A percentile compares a stretch with the other conserved stretches of the same genome.
Conservation (phyloP, 805 yeast genomes). For the Kluyveromyces nonfermentans region DNA sequence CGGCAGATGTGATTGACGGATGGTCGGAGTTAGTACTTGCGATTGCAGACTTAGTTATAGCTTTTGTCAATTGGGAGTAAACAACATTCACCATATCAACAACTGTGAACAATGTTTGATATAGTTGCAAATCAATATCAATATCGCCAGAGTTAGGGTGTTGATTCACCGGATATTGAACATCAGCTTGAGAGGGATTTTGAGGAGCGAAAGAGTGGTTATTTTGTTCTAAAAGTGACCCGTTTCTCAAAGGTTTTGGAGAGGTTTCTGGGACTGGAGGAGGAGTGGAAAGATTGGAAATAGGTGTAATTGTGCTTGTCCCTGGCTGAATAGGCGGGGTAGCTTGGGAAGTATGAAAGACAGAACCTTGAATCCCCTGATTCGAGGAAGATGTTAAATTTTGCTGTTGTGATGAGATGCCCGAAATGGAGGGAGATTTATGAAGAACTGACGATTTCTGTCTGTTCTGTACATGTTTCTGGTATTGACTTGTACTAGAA, state of each 20-base stretch:
- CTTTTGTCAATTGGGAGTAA: slow-evolving; percentile 60
- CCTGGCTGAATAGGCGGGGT: neutral
- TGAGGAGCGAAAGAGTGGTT: neutral
- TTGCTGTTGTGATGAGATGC: neutral
- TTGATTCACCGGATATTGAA: neutral
- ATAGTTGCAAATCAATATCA: slow-evolving; percentile 58
- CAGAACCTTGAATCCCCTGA: neutral
- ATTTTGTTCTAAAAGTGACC: neutral
- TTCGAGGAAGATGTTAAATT: neutral
- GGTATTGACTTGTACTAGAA: neutral
- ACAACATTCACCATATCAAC: slow-evolving; percentile 67
- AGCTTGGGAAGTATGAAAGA: neutral
- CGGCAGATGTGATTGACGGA: slow-evolving; percentile 22
- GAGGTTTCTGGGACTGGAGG: slow-evolving; percentile 8
- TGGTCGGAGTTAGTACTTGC: slow-evolving; percentile 34
- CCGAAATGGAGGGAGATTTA: neutral
- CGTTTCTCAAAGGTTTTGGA: neutral
- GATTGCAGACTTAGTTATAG: slow-evolving; percentile 55
- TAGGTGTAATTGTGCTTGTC: neutral
- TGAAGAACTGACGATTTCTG: slow-evolving; percentile 1
- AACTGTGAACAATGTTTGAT: slow-evolving; percentile 53
- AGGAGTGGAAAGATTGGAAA: slow-evolving; percentile 7
- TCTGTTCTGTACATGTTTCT: neutral
- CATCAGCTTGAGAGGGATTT: neutral
- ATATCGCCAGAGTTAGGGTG: slow-evolving; percentile 19